Percentiles rank a stretch among this genome's conserved stretches.
Conservation (phyloP, 768 basidiomycete species). For the Suillus spraguei region DNA sequence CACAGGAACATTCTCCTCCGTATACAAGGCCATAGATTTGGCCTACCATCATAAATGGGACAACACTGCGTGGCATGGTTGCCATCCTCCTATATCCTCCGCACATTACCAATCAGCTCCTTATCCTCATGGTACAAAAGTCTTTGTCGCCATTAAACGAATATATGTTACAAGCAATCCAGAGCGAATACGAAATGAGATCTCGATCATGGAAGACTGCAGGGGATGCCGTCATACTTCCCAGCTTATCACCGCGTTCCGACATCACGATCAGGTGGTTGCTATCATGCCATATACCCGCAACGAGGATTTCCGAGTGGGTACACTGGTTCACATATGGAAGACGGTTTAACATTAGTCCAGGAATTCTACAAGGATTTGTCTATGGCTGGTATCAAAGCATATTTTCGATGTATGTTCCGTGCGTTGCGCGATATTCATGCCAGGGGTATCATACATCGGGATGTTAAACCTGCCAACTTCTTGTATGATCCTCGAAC, state of each 20-base stretch:
- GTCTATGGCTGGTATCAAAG: constrained; percentile 74
- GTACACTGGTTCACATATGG: constrained; percentile 31
- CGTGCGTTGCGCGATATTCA: constrained; percentile 90
- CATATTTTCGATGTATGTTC: constrained; percentile 90
- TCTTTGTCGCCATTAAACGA: constrained; percentile 92
- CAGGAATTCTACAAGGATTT: constrained; percentile 81
- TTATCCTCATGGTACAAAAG: constrained; percentile 47
- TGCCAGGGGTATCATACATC: constrained; percentile 84
- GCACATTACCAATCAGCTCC: constrained; percentile 62
- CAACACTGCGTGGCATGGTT: constrained; percentile 72
- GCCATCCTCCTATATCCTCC: constrained; percentile 61
- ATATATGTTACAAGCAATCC: constrained; percentile 98
- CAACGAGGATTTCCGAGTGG: constrained; percentile 91
- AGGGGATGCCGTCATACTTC: constrained; percentile 86
- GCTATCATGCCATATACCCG: constrained; percentile 92
- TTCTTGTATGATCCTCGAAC: constrained; percentile 90
- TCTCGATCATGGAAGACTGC: constrained; percentile 84
- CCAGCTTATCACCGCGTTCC: constrained; percentile 93
- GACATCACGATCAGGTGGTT: constrained; percentile 89
- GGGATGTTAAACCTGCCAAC: constrained; percentile 98
- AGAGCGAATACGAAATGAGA: constrained; percentile 89
- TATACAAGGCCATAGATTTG: constrained; percentile 95
- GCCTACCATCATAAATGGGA: constrained; percentile 75
- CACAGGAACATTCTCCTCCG: constrained; percentile 97
- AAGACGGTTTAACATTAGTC: constrained; percentile 12